phyloP scores from a whole-genome alignment of 176 grass and related monocot species.

The Canna indica region DNA sequence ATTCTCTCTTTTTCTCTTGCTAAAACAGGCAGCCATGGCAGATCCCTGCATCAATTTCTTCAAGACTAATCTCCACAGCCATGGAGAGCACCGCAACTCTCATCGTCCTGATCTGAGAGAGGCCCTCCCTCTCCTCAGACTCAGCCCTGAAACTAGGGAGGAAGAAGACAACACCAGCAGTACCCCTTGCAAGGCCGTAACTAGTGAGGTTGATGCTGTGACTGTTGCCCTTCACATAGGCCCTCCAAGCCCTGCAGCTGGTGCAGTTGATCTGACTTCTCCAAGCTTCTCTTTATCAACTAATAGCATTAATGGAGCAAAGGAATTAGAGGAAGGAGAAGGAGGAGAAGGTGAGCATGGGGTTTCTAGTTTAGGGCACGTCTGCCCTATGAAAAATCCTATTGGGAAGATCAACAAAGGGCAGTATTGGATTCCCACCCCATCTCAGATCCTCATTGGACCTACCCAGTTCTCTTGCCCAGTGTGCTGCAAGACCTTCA shows the following conservation, averaged over 20 bases:
- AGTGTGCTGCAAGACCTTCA: conserved; percentile 93
- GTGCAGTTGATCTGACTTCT: conserved; percentile 47
- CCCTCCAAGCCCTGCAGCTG: conserved; percentile 20
- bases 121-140: conserved; percentile 72
- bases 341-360: conserved; percentile 24
- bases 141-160: conserved; percentile 27
- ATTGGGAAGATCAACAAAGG: conserved; percentile 94
- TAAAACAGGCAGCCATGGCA: no score
- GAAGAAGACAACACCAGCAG: background rate
- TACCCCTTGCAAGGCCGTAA: background rate
- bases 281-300: conserved; percentile 35
- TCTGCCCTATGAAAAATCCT: conserved; percentile 39
- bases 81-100: no score
- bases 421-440: conserved; percentile 95
- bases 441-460: conserved; percentile 88
- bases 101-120: conserved; percentile 68
- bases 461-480: conserved; percentile 96
- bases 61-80: no score
- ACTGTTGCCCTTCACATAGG: conserved; percentile 69
- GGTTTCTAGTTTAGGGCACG: background rate
- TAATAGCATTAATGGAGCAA: no score
- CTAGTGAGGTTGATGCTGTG: conserved; percentile 26
- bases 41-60: no score
- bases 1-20: background rate
- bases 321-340: conserved; percentile 3